These are phyloP conservation scores for Diatrype stigma DNA, from an alignment of 2,329 filamentous ascomycete genomes.

Conservation along the genomic window DNA sequence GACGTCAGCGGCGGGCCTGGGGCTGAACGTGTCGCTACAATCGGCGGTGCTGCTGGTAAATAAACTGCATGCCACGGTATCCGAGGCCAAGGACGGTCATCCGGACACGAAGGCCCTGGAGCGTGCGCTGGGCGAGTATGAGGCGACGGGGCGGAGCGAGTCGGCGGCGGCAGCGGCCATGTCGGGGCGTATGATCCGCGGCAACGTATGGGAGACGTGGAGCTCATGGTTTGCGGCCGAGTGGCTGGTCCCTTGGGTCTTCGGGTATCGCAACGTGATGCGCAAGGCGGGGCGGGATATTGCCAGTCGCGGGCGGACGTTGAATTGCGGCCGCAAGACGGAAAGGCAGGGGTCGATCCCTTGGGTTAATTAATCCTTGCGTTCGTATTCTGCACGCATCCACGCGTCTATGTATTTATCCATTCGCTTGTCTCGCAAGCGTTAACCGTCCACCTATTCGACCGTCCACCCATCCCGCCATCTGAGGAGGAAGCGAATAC, in stretches of 20 bases:
- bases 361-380: no score
- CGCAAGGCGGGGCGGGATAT: background rate
- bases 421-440: no score
- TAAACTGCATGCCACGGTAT: background rate
- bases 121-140: background rate
- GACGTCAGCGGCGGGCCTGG: background rate
- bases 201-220: conserved; percentile 1
- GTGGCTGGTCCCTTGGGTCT: background rate
- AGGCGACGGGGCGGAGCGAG: background rate
- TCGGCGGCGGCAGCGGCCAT: background rate
- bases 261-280: background rate
- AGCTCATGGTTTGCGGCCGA: background rate
- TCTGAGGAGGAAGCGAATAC: no score
- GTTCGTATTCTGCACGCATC: no score
- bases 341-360: background rate
- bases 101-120: background rate
- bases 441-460: no score
- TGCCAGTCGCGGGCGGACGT: background rate
- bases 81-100: background rate
- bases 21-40: background rate
- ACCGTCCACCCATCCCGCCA: no score
- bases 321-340: background rate
- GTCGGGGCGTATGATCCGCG: background rate
- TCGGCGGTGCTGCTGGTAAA: background rate
- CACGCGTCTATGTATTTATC: no score